Conservation (phyloP, 164 flowering plant species). For the Akebia trifoliata region DNA sequence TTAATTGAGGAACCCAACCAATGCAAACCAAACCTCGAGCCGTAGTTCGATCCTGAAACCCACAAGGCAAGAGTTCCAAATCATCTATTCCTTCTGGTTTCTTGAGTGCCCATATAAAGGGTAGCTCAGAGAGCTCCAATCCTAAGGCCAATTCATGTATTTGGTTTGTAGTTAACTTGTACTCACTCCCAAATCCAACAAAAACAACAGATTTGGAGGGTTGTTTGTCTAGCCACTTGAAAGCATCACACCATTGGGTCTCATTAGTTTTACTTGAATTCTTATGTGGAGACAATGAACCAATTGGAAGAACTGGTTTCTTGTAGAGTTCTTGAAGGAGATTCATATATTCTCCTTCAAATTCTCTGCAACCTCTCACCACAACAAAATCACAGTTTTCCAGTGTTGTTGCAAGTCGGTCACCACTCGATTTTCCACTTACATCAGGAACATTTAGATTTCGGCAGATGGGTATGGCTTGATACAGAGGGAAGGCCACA, state of each 20-base stretch:
- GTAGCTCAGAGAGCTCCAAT: slow-evolving; percentile 23
- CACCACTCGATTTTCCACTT: background rate
- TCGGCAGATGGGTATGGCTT: too few species aligned
- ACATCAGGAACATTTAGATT: background rate
- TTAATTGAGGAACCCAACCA: slow-evolving; percentile 35
- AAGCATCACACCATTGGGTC: slow-evolving; percentile 4
- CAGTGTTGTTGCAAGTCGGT: background rate
- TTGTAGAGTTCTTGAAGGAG: background rate
- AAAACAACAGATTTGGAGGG: slow-evolving; percentile 20
- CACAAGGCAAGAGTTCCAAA: slow-evolving; percentile 7
- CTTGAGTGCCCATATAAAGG: slow-evolving; percentile 35
- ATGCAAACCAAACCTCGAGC: slow-evolving; percentile 20
- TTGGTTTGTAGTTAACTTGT: slow-evolving; percentile 21
- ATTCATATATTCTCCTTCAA: slow-evolving; percentile 2
- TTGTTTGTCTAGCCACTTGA: slow-evolving; percentile 43
- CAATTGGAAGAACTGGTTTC: background rate
- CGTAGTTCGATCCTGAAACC: slow-evolving; percentile 11
- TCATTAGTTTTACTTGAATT: too few species aligned
- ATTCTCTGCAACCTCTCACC: background rate
- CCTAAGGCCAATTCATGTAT: slow-evolving; percentile 34
- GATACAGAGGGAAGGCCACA: background rate
- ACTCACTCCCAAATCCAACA: slow-evolving; percentile 42
- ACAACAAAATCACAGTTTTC: background rate
- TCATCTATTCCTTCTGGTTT: slow-evolving; percentile 15
- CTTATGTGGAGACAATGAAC: background rate